Conservation (phyloP, 805 yeast genomes). For the Sugiyamaella floridensis region DNA sequence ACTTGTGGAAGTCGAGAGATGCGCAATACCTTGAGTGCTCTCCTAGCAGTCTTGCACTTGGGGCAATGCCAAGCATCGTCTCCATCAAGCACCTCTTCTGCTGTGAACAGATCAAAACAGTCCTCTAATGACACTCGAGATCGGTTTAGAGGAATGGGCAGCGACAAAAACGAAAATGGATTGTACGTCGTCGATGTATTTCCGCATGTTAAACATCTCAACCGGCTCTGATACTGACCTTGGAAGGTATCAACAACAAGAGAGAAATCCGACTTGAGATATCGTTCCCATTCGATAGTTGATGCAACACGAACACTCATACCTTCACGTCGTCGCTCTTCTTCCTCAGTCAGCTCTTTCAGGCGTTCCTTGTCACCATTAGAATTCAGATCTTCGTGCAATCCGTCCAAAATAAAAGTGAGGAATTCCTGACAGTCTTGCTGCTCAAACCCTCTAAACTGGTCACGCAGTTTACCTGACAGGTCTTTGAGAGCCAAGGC, state of each 20-base stretch:
- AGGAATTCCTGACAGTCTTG: conserved; percentile 84
- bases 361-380: conserved; percentile 49
- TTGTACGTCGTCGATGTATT: conserved; percentile 80
- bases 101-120: conserved; percentile 72
- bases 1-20: conserved; percentile 75
- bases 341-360: conserved; percentile 59
- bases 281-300: conserved; percentile 87
- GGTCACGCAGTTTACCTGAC: conserved; percentile 58
- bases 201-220: conserved; percentile 66
- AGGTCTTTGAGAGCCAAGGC: conserved; percentile 62
- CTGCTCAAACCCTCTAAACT: conserved; percentile 62
- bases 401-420: conserved; percentile 62
- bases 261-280: conserved; percentile 70
- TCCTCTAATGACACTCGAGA: conserved; percentile 40
- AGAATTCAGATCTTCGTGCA: conserved; percentile 78
- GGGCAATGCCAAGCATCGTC: conserved; percentile 86
- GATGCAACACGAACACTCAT: conserved; percentile 76
- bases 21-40: conserved; percentile 59
- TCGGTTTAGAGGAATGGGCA: conserved; percentile 62
- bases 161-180: conserved; percentile 68
- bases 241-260: conserved; percentile 75
- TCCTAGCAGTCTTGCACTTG: conserved; percentile 53
- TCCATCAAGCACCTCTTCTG: conserved; percentile 64
- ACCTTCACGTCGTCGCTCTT: conserved; percentile 64
- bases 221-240: conserved; percentile 80